Conservation (phyloP, 495 filamentous ascomycete genomes). For the Hypoxylon fragiforme region DNA sequence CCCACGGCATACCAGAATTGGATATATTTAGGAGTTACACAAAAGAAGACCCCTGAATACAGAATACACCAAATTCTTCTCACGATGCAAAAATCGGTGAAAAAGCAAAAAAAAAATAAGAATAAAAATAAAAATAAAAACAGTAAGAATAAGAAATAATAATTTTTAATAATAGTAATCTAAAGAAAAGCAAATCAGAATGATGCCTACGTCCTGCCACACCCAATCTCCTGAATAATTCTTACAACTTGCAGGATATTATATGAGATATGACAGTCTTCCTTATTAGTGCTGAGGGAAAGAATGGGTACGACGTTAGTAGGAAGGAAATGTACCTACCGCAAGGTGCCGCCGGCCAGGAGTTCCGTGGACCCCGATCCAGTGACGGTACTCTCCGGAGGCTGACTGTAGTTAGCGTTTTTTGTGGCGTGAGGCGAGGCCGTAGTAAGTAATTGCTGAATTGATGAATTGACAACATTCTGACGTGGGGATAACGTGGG, state of each 20-base stretch:
- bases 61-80: not conserved
- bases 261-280: conserved; percentile 32
- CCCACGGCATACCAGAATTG: not conserved
- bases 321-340: not conserved
- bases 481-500: conserved; percentile 32
- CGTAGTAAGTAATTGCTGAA: no score
- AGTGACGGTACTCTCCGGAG: conserved; percentile 16
- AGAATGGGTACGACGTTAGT: conserved; percentile 21
- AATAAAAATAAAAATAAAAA: no score
- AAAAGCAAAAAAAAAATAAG: no score
- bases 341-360: conserved; percentile 1
- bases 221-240: conserved; percentile 10
- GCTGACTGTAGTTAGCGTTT: not conserved
- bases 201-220: conserved; percentile 17
- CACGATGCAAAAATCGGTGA: no score
- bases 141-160: no score
- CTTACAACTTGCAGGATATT: conserved; percentile 14
- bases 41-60: no score
- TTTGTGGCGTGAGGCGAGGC: no score
- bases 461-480: conserved; percentile 27
- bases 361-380: conserved; percentile 24
- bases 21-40: no score
- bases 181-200: conserved; percentile 16
- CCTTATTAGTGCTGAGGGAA: conserved; percentile 23
- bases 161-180: no score